phyloP scores from a whole-genome alignment of 805 yeast species.

The Ogataea nakhonphanomensis region DNA sequence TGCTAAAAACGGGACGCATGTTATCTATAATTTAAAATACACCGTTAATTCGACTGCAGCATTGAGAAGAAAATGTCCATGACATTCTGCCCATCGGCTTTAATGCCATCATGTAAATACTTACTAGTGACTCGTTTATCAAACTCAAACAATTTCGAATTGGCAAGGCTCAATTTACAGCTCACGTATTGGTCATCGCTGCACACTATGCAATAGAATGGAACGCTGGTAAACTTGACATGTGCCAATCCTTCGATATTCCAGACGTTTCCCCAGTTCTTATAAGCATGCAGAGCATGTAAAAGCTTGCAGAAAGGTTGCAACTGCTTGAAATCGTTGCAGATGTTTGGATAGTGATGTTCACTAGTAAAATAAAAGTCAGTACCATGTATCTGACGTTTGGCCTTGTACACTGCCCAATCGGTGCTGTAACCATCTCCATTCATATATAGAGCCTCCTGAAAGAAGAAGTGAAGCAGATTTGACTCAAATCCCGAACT shows the following conservation, averaged over 20 bases:
- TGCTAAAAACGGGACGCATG: not conserved
- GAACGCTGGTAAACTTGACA: constrained; percentile 23
- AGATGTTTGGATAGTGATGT: constrained; percentile 52
- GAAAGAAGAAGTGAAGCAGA: constrained; percentile 51
- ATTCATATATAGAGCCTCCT: constrained; percentile 56
- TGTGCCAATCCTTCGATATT: constrained; percentile 22
- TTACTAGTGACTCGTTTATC: constrained; percentile 46
- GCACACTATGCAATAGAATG: constrained; percentile 50
- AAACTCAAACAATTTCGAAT: constrained; percentile 24
- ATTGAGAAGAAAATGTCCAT: constrained; percentile 36
- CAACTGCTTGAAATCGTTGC: constrained; percentile 45
- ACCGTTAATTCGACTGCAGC: not conserved
- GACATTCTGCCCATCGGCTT: constrained; percentile 39
- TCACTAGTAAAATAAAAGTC: constrained; percentile 39
- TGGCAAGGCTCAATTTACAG: constrained; percentile 34
- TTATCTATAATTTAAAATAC: not conserved
- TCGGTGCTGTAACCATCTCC: constrained; percentile 34
- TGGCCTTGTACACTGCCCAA: constrained; percentile 49
- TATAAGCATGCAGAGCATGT: constrained; percentile 30
- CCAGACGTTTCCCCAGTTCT: constrained; percentile 28
- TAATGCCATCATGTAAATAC: constrained; percentile 48
- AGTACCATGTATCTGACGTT: constrained; percentile 18
- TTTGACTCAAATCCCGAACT: constrained; percentile 49
- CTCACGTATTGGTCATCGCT: constrained; percentile 52
- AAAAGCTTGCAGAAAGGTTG: constrained; percentile 40